Evolutionary conservation across 768 basidiomycete species (phyloP), one percentile per base, ranked within the genome.

Genomic region (Hypsizygus marmoreus): DNA sequence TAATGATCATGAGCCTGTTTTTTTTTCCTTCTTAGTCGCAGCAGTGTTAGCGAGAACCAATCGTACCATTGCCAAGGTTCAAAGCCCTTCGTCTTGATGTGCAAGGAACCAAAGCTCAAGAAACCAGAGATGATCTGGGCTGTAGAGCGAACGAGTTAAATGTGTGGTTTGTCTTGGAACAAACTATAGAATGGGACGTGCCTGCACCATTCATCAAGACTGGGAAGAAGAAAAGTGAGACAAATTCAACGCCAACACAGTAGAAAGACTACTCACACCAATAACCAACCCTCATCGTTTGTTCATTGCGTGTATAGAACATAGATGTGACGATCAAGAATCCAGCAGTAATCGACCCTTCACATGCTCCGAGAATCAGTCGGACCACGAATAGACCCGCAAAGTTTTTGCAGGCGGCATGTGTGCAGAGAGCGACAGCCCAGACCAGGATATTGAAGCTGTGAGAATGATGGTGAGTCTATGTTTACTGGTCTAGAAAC

Each of bases 151-250:
- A 34, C 19, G n/a, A 34, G 31, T 12, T n/a, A 23, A n/a, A n/a
- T n/a, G n/a, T n/a, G n/a, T n/a, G n/a, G n/a, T n/a, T n/a, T n/a
- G n/a, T n/a, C n/a, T n/a, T n/a, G n/a, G n/a, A n/a, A n/a, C n/a
- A n/a, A n/a, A n/a, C n/a, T 32, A 38, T 22, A 2, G 8, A 8
- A 25, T 20, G 40, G 24, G 13, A 43, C 65, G 38, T 53, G 80
- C 85, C 84, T 52, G 79, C 80, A 7, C 86, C 86, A 38, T 86
- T 86, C 86, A 88, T 88, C 44, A 88, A 65, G 57, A 86, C 86
- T 85, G 12, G 13, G 16, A 10, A 20, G 31, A 41, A 13, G 2
- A 43, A 22, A n/a, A 41, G 24, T 11, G 22, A 14, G 34, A 29
- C 29, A 19, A 10, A 12, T 13, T 8, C 10, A 17, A 19, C 11